Base-by-base conservation (phyloP, 371 early-diverging fungal species). In the Apophysomyces trapeziformis region DNA sequence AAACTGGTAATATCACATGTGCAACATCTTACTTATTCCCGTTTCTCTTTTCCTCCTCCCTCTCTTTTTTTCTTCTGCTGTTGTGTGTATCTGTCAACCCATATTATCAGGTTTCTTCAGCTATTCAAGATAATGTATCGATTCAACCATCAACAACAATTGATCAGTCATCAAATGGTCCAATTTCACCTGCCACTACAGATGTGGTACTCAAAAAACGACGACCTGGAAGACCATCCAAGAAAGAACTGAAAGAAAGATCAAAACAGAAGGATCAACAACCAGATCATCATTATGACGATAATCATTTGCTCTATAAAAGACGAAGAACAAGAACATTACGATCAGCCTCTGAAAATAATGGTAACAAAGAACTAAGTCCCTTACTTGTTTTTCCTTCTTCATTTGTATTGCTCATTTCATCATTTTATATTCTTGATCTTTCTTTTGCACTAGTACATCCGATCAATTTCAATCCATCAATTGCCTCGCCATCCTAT, bases 401-500 rank as follows among this genome's bases (percentile, higher is more conserved):
- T 13, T 14, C 16, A 13, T 45, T 7, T 12, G 1, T 43, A 12
- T 14, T 43, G 9, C 43, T 43, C 14, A 14, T 9, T 43, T 2
- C 43, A 14, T 43, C 18, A 16, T 47, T 47, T 13, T 9, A 1
- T 18, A 1, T 47, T 47, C 1, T 47, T 47, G 13, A 2, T 18
- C 32, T 21, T 50, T 21, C 21, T 8, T 50, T 21, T 50, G 9
- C 14, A 7, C 43, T 44, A 58, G 38, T 56, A 14, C 26, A 26
- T 37, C 7, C 14, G 4, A 59, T 64, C 60, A 63, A 63, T 7
- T 9, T 18, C 7, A 21, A 26, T 50, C n/a, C 67, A 45, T 44
- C 64, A 43, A 56, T 68, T 60, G 38, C 60, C 58, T 39, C 68
- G 16, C 39, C 61, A 45, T 65, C 70, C 6, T 78, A 63, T 60